Percentiles rank a stretch among this genome's conserved stretches.
These are phyloP conservation scores for Monosporascus sp. DNA, from an alignment of 2,329 filamentous ascomycete genomes.

Conservation along the genomic window DNA sequence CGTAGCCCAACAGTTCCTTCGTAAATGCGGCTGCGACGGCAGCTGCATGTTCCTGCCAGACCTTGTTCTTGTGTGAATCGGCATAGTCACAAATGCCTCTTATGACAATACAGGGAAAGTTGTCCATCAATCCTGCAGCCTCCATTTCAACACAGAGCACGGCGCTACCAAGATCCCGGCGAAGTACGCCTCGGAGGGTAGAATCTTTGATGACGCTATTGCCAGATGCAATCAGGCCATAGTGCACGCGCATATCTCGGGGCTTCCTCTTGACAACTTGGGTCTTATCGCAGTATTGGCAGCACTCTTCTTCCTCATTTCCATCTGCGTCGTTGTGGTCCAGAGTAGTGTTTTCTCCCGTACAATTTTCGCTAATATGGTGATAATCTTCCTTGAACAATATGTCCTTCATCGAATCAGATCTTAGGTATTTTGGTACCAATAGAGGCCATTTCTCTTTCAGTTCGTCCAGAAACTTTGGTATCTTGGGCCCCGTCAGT, in stretches of 20 bases:
- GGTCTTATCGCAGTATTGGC: constrained; percentile 12
- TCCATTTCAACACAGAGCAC: constrained; percentile 18
- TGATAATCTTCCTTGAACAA: constrained; percentile 6
- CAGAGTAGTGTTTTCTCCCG: neutral
- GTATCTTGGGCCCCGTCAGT: constrained; percentile 12
- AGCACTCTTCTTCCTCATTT: constrained; percentile 6
- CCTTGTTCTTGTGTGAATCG: constrained; percentile 21
- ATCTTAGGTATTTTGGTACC: constrained; percentile 10
- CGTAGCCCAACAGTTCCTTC: constrained; percentile 11
- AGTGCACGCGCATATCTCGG: constrained; percentile 16
- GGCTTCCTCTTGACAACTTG: constrained; percentile 9
- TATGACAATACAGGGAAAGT: constrained; percentile 20
- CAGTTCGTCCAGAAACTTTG: constrained; percentile 11
- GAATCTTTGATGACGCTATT: constrained; percentile 19
- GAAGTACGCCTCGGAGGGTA: constrained; percentile 11
- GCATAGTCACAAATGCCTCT: constrained; percentile 22
- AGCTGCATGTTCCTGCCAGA: constrained; percentile 17
- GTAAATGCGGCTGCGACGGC: constrained; percentile 13
- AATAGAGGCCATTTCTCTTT: constrained; percentile 9
- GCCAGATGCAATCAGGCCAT: constrained; percentile 22
- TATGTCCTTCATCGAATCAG: constrained; percentile 11
- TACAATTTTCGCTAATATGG: neutral
- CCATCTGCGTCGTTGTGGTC: constrained; percentile 2
- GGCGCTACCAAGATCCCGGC: neutral
- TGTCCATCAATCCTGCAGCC: constrained; percentile 15